These are phyloP conservation scores for Sphaerobolus stellatus DNA, from an alignment of 1,284 basidiomycete species.

Conservation along the genomic window DNA sequence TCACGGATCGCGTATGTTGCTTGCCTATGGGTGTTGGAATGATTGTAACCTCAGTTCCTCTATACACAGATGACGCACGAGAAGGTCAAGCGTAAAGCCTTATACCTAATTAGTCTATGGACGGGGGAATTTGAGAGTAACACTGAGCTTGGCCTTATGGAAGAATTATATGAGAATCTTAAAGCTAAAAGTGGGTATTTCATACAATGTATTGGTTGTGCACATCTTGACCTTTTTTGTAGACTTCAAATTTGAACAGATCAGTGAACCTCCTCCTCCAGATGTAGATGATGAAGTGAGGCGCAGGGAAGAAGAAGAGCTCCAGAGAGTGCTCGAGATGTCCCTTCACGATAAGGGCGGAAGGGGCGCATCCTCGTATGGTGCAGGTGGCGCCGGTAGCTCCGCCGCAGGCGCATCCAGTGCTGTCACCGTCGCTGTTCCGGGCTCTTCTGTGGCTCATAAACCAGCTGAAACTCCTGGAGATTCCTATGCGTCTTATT, in stretches of 20 bases:
- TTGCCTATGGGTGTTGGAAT: not conserved
- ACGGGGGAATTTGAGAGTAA: slow-evolving; percentile 82
- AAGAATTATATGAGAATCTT: slow-evolving; percentile 83
- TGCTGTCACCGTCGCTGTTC: slow-evolving; percentile 16
- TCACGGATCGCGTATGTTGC: slow-evolving; percentile 79
- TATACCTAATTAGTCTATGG: slow-evolving; percentile 83
- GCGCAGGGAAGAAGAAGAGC: slow-evolving; percentile 87
- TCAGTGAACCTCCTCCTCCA: slow-evolving; percentile 63
- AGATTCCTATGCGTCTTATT: slow-evolving; percentile 20
- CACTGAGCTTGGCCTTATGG: slow-evolving; percentile 84
- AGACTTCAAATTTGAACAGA: slow-evolving; percentile 74
- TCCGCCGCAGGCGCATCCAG: slow-evolving; percentile 26
- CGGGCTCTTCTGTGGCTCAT: slow-evolving; percentile 16
- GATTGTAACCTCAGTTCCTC: not conserved
- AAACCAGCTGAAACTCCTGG: slow-evolving; percentile 14
- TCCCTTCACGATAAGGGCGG: slow-evolving; percentile 88
- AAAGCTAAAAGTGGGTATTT: slow-evolving; percentile 72
- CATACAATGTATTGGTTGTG: not conserved
- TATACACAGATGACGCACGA: slow-evolving; percentile 78
- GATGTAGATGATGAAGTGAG: slow-evolving; percentile 77
- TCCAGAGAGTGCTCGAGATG: slow-evolving; percentile 86
- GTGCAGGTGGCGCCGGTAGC: slow-evolving; percentile 24
- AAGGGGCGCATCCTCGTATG: slow-evolving; percentile 47
- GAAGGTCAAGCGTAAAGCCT: slow-evolving; percentile 77
- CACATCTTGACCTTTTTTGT: slow-evolving; percentile 1